These are phyloP conservation scores for Triticum dicoccoides DNA, from an alignment of 176 grass and related monocot genomes.

Conservation along the genomic window DNA sequence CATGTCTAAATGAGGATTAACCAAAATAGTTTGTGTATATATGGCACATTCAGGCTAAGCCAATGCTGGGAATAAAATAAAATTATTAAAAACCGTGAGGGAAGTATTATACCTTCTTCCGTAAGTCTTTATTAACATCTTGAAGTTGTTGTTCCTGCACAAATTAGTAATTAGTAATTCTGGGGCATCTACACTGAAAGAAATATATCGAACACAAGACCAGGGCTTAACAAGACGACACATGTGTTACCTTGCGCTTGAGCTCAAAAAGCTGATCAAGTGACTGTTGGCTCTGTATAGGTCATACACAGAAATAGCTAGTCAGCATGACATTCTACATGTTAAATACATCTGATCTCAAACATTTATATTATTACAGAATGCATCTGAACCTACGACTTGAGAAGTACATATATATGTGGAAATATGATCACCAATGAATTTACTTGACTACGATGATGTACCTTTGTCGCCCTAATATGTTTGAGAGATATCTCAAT, in stretches of 20 bases:
- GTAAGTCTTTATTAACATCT: constrained; percentile 75
- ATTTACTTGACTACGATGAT: background rate
- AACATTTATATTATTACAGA: background rate
- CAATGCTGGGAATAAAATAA: background rate
- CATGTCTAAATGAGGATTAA: background rate
- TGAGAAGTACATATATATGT: background rate
- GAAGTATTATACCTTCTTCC: constrained; percentile 62
- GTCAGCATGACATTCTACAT: background rate
- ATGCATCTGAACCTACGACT: background rate
- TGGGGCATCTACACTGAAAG: background rate
- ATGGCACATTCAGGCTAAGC: background rate
- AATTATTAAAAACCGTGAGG: background rate
- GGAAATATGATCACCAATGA: background rate
- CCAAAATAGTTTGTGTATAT: background rate
- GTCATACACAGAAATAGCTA: background rate
- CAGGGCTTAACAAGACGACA: background rate
- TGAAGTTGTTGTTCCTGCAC: constrained; percentile 72
- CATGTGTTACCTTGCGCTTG: constrained; percentile 58
- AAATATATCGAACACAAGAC: background rate
- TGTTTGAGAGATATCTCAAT: constrained; percentile 77
- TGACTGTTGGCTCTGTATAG: constrained; percentile 63
- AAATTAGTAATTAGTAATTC: constrained; percentile 1
- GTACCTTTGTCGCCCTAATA: constrained; percentile 74
- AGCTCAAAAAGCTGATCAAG: constrained; percentile 82
- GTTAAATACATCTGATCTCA: background rate